Evolutionary conservation across 805 yeast species (phyloP).

Genomic region (Kodamaea jinghongensis): DNA sequence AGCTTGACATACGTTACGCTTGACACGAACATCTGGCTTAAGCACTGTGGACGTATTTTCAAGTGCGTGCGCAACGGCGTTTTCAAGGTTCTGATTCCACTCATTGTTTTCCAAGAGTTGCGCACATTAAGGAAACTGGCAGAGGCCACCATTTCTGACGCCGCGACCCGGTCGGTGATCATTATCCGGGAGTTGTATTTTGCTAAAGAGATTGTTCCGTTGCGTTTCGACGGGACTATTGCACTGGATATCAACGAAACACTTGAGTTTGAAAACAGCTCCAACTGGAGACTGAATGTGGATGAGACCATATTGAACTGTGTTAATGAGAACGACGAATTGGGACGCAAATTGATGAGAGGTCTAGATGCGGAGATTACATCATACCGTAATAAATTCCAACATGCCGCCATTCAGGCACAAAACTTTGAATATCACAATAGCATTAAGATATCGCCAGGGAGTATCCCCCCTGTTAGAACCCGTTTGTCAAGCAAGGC

Average conservation of each 20-base stretch:
- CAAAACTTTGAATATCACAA: constrained; percentile 16
- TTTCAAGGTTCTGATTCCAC: constrained; percentile 61
- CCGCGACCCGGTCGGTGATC: constrained; percentile 77
- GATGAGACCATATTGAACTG: constrained; percentile 65
- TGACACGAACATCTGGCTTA: constrained; percentile 79
- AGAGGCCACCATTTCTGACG: constrained; percentile 72
- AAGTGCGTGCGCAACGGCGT: constrained; percentile 63
- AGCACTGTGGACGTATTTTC: constrained; percentile 73
- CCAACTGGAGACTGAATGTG: constrained; percentile 68
- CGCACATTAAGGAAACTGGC: constrained; percentile 67
- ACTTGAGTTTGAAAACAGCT: constrained; percentile 68
- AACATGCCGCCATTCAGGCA: constrained; percentile 18
- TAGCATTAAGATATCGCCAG: constrained; percentile 6
- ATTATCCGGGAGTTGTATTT: constrained; percentile 64
- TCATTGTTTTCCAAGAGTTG: constrained; percentile 75
- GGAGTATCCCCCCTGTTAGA: constrained; percentile 8
- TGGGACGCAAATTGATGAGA: constrained; percentile 38
- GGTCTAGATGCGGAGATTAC: constrained; percentile 34
- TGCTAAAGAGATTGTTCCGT: constrained; percentile 54
- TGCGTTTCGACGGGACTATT: constrained; percentile 66
- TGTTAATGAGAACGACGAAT: constrained; percentile 41
- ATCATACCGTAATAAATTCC: constrained; percentile 18
- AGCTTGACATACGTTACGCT: constrained; percentile 56
- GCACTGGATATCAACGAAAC: constrained; percentile 71
- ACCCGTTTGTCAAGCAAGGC: constrained; percentile 29